Evolutionary conservation across 2,329 filamentous ascomycete genomes (phyloP).

Genomic region (Helicocarpus griseus): DNA sequence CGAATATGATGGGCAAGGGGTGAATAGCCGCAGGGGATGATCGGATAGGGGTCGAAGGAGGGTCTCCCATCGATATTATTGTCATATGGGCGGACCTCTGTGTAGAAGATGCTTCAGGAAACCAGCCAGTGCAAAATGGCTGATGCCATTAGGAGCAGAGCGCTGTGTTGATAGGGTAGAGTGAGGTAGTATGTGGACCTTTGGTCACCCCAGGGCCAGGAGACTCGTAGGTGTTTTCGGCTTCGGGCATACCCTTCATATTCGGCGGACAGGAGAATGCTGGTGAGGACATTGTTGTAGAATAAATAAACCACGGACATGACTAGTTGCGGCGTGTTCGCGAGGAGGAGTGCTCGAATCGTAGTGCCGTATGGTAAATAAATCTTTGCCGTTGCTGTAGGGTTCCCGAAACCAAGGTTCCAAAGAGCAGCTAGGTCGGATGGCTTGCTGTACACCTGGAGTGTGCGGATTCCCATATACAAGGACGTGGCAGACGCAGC

Average conservation of each 20-base stretch:
- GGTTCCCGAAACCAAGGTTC: conserved; percentile 3
- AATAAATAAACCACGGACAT: conserved; percentile 28
- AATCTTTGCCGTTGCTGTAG: neutral
- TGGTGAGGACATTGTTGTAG: conserved; percentile 32
- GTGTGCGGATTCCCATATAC: neutral
- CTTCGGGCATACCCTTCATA: conserved; percentile 34
- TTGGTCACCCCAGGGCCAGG: conserved; percentile 27
- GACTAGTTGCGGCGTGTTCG: conserved; percentile 28
- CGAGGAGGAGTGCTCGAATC: conserved; percentile 15
- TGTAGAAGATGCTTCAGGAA: conserved; percentile 39
- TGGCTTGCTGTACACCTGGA: neutral
- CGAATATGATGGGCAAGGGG: conserved; percentile 15
- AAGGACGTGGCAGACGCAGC: neutral
- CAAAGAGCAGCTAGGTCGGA: neutral
- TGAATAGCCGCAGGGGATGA: conserved; percentile 17
- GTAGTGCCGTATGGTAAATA: neutral
- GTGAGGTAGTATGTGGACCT: conserved; percentile 37
- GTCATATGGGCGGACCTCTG: conserved; percentile 19
- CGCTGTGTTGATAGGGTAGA: conserved; percentile 36
- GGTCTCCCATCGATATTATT: conserved; percentile 10
- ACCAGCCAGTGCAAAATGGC: conserved; percentile 41
- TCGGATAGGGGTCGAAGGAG: conserved; percentile 4
- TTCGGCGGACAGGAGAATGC: conserved; percentile 40
- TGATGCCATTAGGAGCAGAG: conserved; percentile 29
- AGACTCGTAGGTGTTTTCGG: conserved; percentile 34